phyloP scores from a whole-genome alignment of 116 monocot genomes.

The Papilionanthe hybrid region DNA sequence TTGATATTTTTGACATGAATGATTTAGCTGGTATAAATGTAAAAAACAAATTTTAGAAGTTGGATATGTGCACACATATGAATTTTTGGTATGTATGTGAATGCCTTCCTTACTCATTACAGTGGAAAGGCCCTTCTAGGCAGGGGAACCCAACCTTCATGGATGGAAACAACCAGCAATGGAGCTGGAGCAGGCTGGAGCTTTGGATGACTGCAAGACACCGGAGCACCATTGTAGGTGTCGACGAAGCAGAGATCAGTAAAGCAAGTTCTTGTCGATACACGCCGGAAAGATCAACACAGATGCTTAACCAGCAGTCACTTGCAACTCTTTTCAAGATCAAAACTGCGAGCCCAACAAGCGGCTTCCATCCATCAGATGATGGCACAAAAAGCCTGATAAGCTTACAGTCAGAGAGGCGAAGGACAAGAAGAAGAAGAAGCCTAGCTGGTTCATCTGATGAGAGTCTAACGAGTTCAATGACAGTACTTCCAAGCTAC shows the following conservation, averaged over 20 bases:
- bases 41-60: too few species aligned
- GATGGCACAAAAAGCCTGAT: constrained; percentile 44
- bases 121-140: constrained; percentile 50
- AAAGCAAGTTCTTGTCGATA: constrained; percentile 15
- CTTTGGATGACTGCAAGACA: constrained; percentile 62
- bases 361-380: constrained; percentile 6
- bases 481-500: constrained; percentile 39
- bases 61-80: too few species aligned
- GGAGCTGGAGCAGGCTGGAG: constrained; percentile 82
- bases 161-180: constrained; percentile 49
- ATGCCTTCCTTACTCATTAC: neutral
- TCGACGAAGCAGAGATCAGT: constrained; percentile 13
- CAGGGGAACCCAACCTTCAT: constrained; percentile 31
- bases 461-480: constrained; percentile 39
- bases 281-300: constrained; percentile 13
- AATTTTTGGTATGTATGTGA: too few species aligned
- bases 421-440: constrained; percentile 47
- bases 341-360: neutral
- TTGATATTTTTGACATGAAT: too few species aligned
- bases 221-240: constrained; percentile 39
- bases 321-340: constrained; percentile 28
- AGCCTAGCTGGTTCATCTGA: constrained; percentile 51
- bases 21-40: too few species aligned
- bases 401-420: constrained; percentile 38
- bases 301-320: constrained; percentile 25